A percentile compares a stretch with the other conserved stretches of the same genome.
Evolutionary conservation across 2,329 filamentous ascomycete genomes (phyloP).

Genomic region (Pyrenochaeta sp.): DNA sequence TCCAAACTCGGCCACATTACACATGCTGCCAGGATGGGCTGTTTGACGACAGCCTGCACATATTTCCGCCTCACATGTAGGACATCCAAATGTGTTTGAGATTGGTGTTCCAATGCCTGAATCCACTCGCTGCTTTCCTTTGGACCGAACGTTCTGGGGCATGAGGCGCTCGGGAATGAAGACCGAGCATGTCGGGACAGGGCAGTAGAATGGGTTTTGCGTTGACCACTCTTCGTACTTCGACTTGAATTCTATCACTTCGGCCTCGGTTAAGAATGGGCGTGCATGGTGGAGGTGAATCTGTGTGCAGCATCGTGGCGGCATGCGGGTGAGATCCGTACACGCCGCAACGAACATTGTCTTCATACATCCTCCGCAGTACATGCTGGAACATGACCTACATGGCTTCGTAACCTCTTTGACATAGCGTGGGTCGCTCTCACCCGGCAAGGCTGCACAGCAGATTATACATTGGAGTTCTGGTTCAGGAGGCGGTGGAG

Average conservation of each 20-base stretch:
- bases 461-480: conserved; percentile 33
- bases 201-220: conserved; percentile 57
- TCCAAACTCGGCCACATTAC: conserved; percentile 40
- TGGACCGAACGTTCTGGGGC: conserved; percentile 11
- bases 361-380: conserved; percentile 49
- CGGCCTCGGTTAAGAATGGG: conserved; percentile 43
- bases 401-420: conserved; percentile 38
- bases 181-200: conserved; percentile 55
- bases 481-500: neutral
- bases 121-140: conserved; percentile 32
- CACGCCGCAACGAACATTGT: conserved; percentile 53
- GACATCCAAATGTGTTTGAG: conserved; percentile 49
- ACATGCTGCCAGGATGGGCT: conserved; percentile 49
- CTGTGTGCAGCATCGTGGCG: conserved; percentile 54
- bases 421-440: conserved; percentile 8
- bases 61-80: conserved; percentile 52
- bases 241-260: conserved; percentile 46
- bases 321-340: conserved; percentile 52
- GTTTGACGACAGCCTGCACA: conserved; percentile 55
- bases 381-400: conserved; percentile 35
- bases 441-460: conserved; percentile 14
- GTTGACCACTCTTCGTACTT: conserved; percentile 60
- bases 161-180: conserved; percentile 52
- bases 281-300: conserved; percentile 53
- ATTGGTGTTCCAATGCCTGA: conserved; percentile 36